phyloP scores from a whole-genome alignment of 2,329 filamentous ascomycete genomes.

The Aspergillus ochraceus region DNA sequence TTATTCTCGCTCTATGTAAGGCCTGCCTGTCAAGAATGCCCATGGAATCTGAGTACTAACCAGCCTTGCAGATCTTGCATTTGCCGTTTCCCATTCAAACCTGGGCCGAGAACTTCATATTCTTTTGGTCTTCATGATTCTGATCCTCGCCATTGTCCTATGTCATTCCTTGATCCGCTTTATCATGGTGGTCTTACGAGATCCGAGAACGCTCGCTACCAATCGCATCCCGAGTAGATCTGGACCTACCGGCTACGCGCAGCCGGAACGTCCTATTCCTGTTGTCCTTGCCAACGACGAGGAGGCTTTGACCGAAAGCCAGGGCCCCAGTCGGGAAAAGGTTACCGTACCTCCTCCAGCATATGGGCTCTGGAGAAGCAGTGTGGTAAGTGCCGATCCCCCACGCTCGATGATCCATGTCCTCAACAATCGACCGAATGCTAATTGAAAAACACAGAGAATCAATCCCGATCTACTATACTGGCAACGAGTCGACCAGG shows the following conservation, averaged over 20 bases:
- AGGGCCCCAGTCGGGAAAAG: conserved; percentile 56
- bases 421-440: background rate
- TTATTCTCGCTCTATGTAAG: conserved; percentile 67
- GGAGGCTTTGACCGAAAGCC: conserved; percentile 55
- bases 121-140: conserved; percentile 73
- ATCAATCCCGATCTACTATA: conserved; percentile 79
- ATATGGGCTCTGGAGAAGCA: conserved; percentile 82
- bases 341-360: conserved; percentile 67
- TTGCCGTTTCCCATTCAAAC: conserved; percentile 66
- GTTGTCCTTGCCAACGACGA: conserved; percentile 75
- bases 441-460: conserved; percentile 47
- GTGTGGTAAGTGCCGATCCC: conserved; percentile 64
- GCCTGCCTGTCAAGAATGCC: conserved; percentile 16
- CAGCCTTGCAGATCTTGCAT: conserved; percentile 62
- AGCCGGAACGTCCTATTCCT: conserved; percentile 71
- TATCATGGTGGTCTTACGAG: conserved; percentile 62
- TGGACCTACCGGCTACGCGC: conserved; percentile 64
- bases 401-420: conserved; percentile 1
- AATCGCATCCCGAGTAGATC: conserved; percentile 50
- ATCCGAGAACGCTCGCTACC: conserved; percentile 30
- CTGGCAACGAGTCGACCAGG: conserved; percentile 67
- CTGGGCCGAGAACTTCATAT: conserved; percentile 73
- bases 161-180: conserved; percentile 75
- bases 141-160: conserved; percentile 75
- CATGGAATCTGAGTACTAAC: conserved; percentile 7